Evolutionary conservation across 31 red algal species (phyloP), one percentile per base, ranked within the genome.

Genomic region (Asparagopsis taxiformis): DNA sequence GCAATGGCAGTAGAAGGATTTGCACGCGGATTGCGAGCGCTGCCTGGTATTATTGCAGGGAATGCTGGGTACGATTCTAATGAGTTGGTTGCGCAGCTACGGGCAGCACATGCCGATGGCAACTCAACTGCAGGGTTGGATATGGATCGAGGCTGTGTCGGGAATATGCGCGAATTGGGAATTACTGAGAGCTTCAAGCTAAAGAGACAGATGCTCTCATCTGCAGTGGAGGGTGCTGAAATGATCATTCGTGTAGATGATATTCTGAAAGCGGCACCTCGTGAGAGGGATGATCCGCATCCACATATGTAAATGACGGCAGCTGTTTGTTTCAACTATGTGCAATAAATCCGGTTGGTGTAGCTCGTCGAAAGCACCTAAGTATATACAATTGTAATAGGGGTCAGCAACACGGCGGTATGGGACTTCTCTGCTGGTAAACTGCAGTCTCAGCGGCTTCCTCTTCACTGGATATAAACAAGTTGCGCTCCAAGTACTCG

Each of bases 221-320:
- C 95, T 29, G 95, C 95, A 0, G 71, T 83, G n/a, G 95, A 98
- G 51, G 95, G 83, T 0, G 95, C 95, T 0, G 95, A 98, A 77
- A 98, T 98, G 95, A 93, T 98, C 58, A 89, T 98, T 54, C 79
- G 95, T 30, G 90, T 98, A 8, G 95, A 98, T 44, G 90, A 93
- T 70, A 88, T 98, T 20, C 76, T 98, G 55, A 93, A 94, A 63
- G 83, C 95, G 3, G 86, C 95, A 20, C 95, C 95, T 5, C 25
- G 95, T 24, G 74, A 78, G 39, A 62, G 83, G 15, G 90, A 89
- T 31, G 62, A 90, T 50, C 64, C 77, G 26, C 91, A 89, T 67
- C 85, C 79, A 17, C 85, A 95, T 52, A 81, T 90, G 86, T 90
- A 81, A 54, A n/a, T n/a, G n/a, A n/a, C n/a, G n/a, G n/a, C n/a